Evolutionary conservation across 1,139 yeast species (phyloP).

Genomic region (Tardiomyces depauwii): DNA sequence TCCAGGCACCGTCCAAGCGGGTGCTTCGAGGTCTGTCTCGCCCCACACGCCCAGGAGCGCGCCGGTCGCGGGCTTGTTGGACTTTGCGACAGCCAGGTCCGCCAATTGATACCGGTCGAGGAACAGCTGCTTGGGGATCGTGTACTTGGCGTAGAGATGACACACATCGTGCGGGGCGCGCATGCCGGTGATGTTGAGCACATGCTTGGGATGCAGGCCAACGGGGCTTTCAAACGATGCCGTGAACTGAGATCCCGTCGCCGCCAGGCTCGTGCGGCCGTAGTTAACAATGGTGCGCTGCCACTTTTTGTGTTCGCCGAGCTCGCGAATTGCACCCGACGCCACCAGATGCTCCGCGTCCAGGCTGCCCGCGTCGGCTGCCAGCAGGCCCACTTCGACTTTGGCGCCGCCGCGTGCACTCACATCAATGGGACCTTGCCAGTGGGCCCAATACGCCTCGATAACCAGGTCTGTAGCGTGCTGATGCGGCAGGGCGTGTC

Average conservation of each 20-base stretch:
- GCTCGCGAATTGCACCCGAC: conserved; percentile 15
- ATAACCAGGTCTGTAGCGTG: conserved; percentile 13
- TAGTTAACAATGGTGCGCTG: conserved; percentile 5
- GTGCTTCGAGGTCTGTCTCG: conserved; percentile 34
- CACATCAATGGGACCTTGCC: background rate
- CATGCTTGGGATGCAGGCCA: conserved; percentile 36
- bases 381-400: conserved; percentile 18
- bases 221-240: conserved; percentile 27
- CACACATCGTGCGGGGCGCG: conserved; percentile 21
- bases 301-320: conserved; percentile 11
- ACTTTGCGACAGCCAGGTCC: conserved; percentile 20
- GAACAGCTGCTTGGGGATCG: conserved; percentile 28
- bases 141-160: conserved; percentile 29
- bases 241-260: conserved; percentile 16
- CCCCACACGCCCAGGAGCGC: conserved; percentile 32
- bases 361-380: conserved; percentile 6
- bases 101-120: conserved; percentile 32
- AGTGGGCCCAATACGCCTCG: conserved; percentile 15
- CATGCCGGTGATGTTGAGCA: conserved; percentile 8
- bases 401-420: conserved; percentile 6
- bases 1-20: conserved; percentile 34
- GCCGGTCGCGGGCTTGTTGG: conserved; percentile 23
- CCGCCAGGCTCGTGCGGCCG: conserved; percentile 8
- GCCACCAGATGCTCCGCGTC: conserved; percentile 15
- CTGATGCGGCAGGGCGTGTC: conserved; percentile 13